Evolutionary conservation across 1,284 basidiomycete species (phyloP).

Genomic region (Microbotryum violaceum): DNA sequence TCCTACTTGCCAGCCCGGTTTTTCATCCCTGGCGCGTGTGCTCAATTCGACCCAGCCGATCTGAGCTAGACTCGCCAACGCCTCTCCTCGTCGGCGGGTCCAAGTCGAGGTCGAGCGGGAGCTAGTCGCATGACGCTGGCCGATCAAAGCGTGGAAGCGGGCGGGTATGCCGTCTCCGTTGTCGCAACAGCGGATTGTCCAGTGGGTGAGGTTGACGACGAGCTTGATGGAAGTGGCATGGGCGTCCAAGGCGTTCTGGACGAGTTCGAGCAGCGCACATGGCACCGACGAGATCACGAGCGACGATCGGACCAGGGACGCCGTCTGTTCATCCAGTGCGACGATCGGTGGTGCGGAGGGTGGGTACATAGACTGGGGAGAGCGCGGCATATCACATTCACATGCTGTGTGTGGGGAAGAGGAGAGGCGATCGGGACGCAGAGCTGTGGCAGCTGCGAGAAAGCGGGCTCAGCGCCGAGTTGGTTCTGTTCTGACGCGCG

Average conservation of each 20-base stretch:
- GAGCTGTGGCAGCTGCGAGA: too few relatives aligned
- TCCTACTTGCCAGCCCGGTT: neutral
- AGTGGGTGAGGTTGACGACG: slow-evolving; percentile 48
- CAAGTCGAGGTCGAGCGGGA: too few relatives aligned
- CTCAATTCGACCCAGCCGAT: slow-evolving; percentile 58
- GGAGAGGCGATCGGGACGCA: too few relatives aligned
- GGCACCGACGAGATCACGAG: slow-evolving; percentile 72
- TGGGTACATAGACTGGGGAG: too few relatives aligned
- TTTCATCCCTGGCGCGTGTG: slow-evolving; percentile 51
- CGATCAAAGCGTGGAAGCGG: slow-evolving; percentile 53
- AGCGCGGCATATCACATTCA: too few relatives aligned
- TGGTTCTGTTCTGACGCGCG: too few relatives aligned
- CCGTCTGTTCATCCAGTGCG: slow-evolving; percentile 34
- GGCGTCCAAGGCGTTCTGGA: slow-evolving; percentile 66
- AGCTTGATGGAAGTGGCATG: slow-evolving; percentile 39
- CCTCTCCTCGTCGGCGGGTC: slow-evolving; percentile 14
- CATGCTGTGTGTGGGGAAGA: too few relatives aligned
- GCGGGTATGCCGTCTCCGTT: slow-evolving; percentile 66
- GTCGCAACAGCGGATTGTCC: slow-evolving; percentile 74
- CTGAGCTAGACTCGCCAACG: slow-evolving; percentile 16
- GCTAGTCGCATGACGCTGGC: slow-evolving; percentile 22
- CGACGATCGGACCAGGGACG: slow-evolving; percentile 57
- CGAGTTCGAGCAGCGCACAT: slow-evolving; percentile 67
- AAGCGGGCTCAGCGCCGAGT: too few relatives aligned
- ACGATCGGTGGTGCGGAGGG: slow-evolving; percentile 18